Conservation (phyloP, 2,329 filamentous ascomycete genomes). For the Penicillium sp. region DNA sequence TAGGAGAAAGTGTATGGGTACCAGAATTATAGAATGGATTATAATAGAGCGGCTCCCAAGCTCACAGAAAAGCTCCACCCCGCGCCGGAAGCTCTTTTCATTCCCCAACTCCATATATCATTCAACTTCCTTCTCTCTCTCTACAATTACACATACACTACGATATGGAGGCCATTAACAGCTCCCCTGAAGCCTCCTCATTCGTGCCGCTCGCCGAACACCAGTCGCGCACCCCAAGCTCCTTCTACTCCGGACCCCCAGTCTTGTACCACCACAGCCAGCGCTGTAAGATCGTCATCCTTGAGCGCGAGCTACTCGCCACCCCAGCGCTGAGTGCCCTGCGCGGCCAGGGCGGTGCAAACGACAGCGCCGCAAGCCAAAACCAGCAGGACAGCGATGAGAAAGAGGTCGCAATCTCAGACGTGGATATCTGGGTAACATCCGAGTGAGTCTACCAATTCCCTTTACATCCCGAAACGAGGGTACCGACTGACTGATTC, state of each 20-base stretch:
- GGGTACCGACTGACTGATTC: background rate
- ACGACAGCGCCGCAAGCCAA: constrained; percentile 10
- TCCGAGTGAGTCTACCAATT: constrained; percentile 35
- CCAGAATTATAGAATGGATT: no score
- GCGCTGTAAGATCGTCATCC: constrained; percentile 38
- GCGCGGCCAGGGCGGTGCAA: constrained; percentile 13
- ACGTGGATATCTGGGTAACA: constrained; percentile 41
- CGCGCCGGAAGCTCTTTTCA: constrained; percentile 8
- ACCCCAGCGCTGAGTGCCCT: constrained; percentile 30
- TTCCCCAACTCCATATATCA: background rate
- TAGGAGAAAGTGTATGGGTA: no score
- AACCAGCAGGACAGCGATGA: constrained; percentile 13
- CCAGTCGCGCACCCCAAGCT: constrained; percentile 41
- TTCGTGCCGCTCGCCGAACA: constrained; percentile 40
- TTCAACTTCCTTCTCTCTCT: background rate
- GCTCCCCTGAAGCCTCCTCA: constrained; percentile 32
- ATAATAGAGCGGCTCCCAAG: background rate
- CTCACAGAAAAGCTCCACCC: constrained; percentile 8
- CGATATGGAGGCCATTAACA: constrained; percentile 38
- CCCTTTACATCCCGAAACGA: no score
- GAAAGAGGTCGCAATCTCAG: constrained; percentile 33
- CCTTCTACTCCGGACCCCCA: constrained; percentile 41
- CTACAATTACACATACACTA: background rate
- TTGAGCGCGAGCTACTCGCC: constrained; percentile 33
- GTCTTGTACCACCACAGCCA: constrained; percentile 42